Conservation (phyloP, 164 flowering plant genomes). For the Cinnamomum micranthum region DNA sequence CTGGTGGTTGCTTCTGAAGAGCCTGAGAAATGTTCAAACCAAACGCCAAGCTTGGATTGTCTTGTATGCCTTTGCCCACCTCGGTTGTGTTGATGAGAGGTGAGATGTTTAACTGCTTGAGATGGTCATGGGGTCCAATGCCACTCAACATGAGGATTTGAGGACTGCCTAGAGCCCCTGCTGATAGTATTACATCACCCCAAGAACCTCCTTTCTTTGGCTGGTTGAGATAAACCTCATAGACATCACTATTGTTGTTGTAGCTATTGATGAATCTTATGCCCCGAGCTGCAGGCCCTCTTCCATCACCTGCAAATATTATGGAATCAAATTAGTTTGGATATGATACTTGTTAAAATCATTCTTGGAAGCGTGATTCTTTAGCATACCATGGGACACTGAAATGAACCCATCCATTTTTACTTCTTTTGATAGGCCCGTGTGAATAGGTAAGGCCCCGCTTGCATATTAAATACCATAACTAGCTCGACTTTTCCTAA, state of each 20-base stretch:
- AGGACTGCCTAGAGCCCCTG: slow-evolving; percentile 41
- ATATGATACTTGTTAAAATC: no score
- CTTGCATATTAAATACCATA: no score
- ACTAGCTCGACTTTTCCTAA: neutral
- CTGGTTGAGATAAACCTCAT: slow-evolving; percentile 8
- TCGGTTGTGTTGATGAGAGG: slow-evolving; percentile 3
- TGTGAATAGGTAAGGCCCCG: no score
- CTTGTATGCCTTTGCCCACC: slow-evolving; percentile 35
- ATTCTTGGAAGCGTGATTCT: neutral
- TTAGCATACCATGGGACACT: no score
- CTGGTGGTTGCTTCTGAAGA: slow-evolving; percentile 13
- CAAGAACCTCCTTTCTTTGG: slow-evolving; percentile 1
- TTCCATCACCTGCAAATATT: slow-evolving; percentile 1
- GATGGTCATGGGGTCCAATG: slow-evolving; percentile 34
- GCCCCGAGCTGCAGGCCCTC: slow-evolving; percentile 5
- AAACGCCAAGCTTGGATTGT: slow-evolving; percentile 29
- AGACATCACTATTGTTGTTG: neutral
- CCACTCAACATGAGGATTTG: slow-evolving; percentile 44
- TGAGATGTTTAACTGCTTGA: slow-evolving; percentile 24
- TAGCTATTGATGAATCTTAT: slow-evolving; percentile 11
- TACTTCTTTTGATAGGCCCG: no score
- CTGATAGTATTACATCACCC: slow-evolving; percentile 33
- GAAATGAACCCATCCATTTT: no score
- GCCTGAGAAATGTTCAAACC: slow-evolving; percentile 12
- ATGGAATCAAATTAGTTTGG: no score